These are phyloP conservation scores for Ogataea hybrid DNA, from an alignment of 1,139 yeast genomes.

Conservation along the genomic window DNA sequence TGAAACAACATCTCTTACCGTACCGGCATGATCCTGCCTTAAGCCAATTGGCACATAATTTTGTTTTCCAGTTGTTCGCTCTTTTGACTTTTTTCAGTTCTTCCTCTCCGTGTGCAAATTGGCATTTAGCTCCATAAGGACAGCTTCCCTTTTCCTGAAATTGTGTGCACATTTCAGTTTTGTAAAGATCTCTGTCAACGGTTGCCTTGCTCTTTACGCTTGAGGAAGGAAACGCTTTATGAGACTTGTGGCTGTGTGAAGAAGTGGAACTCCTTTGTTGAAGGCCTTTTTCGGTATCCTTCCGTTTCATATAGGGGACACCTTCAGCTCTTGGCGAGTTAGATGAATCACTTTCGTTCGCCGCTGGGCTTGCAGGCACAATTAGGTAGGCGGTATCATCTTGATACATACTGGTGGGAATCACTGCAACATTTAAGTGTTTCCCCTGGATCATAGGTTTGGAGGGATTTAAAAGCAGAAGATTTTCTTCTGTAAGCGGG, in stretches of 20 bases:
- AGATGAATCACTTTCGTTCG: neutral
- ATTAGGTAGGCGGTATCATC: slow-evolving; percentile 6
- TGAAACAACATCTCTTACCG: slow-evolving; percentile 90
- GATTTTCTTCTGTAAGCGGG: slow-evolving; percentile 19
- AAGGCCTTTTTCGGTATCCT: no score
- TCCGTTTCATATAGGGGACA: no score
- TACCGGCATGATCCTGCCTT: slow-evolving; percentile 82
- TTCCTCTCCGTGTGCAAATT: slow-evolving; percentile 85
- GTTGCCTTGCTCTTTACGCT: slow-evolving; percentile 5
- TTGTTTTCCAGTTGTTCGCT: slow-evolving; percentile 86
- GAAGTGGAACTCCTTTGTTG: neutral
- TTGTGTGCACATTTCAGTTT: slow-evolving; percentile 86
- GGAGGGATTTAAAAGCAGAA: slow-evolving; percentile 13
- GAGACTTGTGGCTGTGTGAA: neutral
- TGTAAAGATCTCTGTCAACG: slow-evolving; percentile 73
- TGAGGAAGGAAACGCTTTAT: neutral
- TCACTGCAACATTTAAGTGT: slow-evolving; percentile 4
- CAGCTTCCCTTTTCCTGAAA: slow-evolving; percentile 72
- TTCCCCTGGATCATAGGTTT: slow-evolving; percentile 3
- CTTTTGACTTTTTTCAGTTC: slow-evolving; percentile 75
- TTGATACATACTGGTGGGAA: slow-evolving; percentile 4
- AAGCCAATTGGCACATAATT: slow-evolving; percentile 88
- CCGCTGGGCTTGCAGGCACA: slow-evolving; percentile 1
- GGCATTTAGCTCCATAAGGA: slow-evolving; percentile 90
- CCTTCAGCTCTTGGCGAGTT: neutral